Evolutionary conservation across 2,329 filamentous ascomycete species (phyloP), one percentile per base, ranked within the genome.

Genomic region (Trichoderma oligosporum): DNA sequence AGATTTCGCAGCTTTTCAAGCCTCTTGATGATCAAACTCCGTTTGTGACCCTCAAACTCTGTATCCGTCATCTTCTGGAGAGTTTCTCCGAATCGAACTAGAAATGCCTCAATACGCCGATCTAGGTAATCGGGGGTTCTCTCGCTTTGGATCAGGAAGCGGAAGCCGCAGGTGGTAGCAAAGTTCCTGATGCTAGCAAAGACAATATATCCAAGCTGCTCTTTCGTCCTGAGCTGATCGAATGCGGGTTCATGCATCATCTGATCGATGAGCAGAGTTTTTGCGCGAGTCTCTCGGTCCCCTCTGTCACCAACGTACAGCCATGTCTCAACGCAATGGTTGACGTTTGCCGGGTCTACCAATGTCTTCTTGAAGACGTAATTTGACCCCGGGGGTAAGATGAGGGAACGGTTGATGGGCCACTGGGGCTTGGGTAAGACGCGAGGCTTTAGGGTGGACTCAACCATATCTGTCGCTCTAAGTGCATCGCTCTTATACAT

Each of bases 141-240:
- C 73, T 99, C 93, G 68, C 91, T 96, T 75, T 99, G 94, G 27
- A 99, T 91, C 61, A 97, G 82, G 62, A 99, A 88, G 5, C 92
- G 83, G 73, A 94, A 94, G 1, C 89, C 90, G 65, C 90, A 87
- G 0, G 88, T 93, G 0, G 88, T 91, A n/a, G 84, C 76, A 56
- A 88, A 84, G 52, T 82, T 81, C 36, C 87, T 80, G 9, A 85
- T 79, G 25, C 91, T 89, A 47, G 89, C 93, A 73, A 93, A 96
- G 0, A 99, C 93, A 53, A 99, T 89, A 65, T 99, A 99, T 11
- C 94, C 94, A 6, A 99, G 86, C 73, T 99, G 93, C 71, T 99
- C 93, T 73, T 97, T 97, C 41, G 94, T 97, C 48, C 94, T 85
- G 7, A 99, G 80, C 71, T 96, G 91, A 72, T 99, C 91, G 68